A percentile compares a stretch with the other conserved stretches of the same genome.
Evolutionary conservation across 768 basidiomycete species (phyloP).

Genomic region (Serendipita sp.): DNA sequence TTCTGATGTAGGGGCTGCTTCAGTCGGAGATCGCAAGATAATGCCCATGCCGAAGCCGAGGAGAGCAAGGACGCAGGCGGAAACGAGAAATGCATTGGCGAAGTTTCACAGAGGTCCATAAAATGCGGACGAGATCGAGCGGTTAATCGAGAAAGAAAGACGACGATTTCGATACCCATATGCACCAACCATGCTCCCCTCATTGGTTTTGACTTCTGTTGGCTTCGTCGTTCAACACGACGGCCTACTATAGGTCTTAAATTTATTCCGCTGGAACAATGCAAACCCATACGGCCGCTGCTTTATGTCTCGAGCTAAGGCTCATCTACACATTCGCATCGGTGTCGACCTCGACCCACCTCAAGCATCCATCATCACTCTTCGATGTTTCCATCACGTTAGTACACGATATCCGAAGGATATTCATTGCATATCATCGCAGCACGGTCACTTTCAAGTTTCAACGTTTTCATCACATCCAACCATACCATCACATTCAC

Average conservation of each 20-base stretch:
- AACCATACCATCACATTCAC: background rate
- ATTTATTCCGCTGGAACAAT: background rate
- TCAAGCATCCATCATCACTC: background rate
- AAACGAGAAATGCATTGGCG: background rate
- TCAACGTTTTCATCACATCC: background rate
- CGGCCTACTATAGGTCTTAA: background rate
- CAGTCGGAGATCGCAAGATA: background rate
- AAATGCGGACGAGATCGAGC: background rate
- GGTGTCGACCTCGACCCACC: background rate
- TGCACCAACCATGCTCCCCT: background rate
- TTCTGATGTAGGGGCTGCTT: too few species aligned
- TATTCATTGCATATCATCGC: background rate
- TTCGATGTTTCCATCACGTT: background rate
- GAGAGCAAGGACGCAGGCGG: background rate
- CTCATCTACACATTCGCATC: background rate
- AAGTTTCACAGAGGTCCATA: background rate
- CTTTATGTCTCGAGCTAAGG: too few species aligned
- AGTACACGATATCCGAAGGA: slow-evolving; percentile 4
- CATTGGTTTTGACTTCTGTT: background rate
- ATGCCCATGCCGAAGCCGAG: background rate
- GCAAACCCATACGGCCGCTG: background rate
- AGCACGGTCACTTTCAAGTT: background rate
- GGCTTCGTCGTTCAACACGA: slow-evolving; percentile 3
- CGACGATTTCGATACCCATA: slow-evolving; percentile 3
- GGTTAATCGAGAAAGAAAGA: background rate